Conservation (phyloP, 192 early-diverging fungal genomes). For the Backusella parvicylindrica region DNA sequence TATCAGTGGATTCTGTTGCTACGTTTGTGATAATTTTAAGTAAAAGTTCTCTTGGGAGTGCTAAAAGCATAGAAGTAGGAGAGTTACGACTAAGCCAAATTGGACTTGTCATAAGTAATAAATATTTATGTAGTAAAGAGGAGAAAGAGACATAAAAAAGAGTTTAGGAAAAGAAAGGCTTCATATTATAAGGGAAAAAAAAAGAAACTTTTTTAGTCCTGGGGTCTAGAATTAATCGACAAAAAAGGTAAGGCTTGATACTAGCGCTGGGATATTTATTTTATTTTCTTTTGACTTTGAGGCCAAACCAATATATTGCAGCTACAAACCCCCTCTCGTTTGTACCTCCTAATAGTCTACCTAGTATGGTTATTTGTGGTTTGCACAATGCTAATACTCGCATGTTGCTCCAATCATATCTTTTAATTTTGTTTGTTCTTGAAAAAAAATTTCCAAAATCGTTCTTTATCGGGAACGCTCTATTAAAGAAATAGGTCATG, state of each 20-base stretch:
- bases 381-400: conserved; percentile 1
- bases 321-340: background rate
- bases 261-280: background rate
- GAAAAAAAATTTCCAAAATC: conserved; percentile 2
- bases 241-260: conserved; percentile 8
- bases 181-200: background rate
- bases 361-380: conserved; percentile 1
- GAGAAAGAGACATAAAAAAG: background rate
- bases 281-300: background rate
- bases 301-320: conserved; percentile 9
- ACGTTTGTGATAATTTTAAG: conserved; percentile 17
- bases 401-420: background rate
- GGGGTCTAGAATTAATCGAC: conserved; percentile 15
- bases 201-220: conserved; percentile 4
- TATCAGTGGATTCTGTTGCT: conserved; percentile 10
- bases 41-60: conserved; percentile 32
- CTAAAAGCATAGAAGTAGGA: conserved; percentile 16
- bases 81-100: conserved; percentile 4
- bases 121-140: background rate
- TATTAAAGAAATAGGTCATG: conserved; percentile 5
- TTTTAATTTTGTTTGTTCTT: background rate
- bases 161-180: background rate
- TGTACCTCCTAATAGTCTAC: background rate
- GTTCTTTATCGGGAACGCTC: conserved; percentile 4
- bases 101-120: conserved; percentile 1